Evolutionary conservation across 163 green algal species (phyloP).

Genomic region (Scenedesmus sp.): DNA sequence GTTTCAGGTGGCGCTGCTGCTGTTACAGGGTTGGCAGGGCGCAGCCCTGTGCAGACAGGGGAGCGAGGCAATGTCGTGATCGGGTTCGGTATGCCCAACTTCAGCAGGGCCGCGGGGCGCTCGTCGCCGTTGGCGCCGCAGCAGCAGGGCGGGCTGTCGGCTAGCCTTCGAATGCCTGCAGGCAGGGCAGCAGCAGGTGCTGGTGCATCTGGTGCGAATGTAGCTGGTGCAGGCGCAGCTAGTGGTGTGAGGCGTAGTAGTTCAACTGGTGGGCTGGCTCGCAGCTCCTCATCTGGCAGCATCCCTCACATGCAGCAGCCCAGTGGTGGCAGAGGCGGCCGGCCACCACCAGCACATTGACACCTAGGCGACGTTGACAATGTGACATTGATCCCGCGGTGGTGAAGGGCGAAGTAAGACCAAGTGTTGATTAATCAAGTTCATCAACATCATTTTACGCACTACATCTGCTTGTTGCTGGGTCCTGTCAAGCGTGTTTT

Average conservation of each 20-base stretch:
- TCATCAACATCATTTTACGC: no score
- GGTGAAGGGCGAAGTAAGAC: no score
- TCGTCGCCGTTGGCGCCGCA: background rate
- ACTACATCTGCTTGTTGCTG: no score
- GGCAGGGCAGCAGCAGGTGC: background rate
- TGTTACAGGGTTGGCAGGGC: background rate
- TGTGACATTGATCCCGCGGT: no score
- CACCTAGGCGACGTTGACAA: no score
- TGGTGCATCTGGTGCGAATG: background rate
- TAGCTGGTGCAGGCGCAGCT: background rate
- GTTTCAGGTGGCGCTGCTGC: background rate
- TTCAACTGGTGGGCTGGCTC: background rate
- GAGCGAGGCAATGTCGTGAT: background rate
- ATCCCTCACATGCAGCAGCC: background rate
- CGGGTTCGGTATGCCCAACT: background rate
- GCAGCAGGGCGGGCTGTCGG: conserved; percentile 18
- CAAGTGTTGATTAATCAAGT: no score
- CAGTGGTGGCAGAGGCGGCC: background rate
- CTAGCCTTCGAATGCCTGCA: conserved; percentile 1
- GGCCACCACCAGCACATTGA: background rate
- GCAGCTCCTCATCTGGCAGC: background rate
- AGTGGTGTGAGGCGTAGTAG: background rate
- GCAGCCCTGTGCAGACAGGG: background rate
- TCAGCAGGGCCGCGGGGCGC: background rate
- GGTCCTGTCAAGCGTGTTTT: no score